These are phyloP conservation scores for Tulasnella sp. DNA, from an alignment of 768 basidiomycete species.

Conservation along the genomic window DNA sequence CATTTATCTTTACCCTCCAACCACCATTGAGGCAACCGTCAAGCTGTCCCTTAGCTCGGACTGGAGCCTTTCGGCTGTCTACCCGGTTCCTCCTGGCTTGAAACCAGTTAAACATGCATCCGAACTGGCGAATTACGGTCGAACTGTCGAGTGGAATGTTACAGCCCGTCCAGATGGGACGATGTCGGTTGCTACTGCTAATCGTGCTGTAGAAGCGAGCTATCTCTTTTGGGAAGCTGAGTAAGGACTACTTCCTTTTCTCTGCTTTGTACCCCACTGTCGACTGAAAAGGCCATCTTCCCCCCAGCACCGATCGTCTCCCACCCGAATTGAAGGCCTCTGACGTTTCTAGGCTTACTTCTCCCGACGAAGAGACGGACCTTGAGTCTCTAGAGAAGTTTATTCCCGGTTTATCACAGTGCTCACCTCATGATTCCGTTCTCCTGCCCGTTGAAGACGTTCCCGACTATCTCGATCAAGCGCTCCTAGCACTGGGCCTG, in stretches of 20 bases:
- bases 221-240: background rate
- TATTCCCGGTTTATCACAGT: background rate
- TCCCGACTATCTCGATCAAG: background rate
- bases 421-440: background rate
- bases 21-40: conserved; percentile 32
- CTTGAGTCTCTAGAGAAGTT: background rate
- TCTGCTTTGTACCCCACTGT: no score
- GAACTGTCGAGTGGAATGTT: background rate
- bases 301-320: background rate
- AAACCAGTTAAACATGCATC: background rate
- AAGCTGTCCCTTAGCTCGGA: conserved; percentile 36
- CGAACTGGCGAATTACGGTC: background rate
- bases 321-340: background rate
- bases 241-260: background rate
- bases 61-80: conserved; percentile 39
- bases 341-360: background rate
- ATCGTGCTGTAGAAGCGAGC: background rate
- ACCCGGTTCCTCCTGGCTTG: conserved; percentile 35
- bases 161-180: background rate
- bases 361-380: background rate
- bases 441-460: background rate
- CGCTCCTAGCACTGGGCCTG: background rate
- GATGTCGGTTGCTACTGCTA: background rate
- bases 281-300: no score
- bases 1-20: background rate